Conservation (phyloP, 2,329 filamentous ascomycete species). For the Ascochyta lentis region DNA sequence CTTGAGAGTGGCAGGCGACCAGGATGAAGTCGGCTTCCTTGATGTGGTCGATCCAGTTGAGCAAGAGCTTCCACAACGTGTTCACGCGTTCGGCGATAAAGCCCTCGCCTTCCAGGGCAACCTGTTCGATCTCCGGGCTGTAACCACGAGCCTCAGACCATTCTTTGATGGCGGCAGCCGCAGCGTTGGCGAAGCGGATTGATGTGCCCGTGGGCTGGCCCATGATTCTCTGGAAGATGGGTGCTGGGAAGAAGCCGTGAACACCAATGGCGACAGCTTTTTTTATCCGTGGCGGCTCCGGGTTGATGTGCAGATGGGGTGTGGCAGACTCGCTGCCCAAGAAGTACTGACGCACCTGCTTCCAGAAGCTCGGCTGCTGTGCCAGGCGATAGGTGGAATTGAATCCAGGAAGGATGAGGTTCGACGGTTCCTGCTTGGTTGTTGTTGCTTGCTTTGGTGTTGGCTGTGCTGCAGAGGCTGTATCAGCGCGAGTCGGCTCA, state of each 20-base stretch:
- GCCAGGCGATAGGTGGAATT: slow-evolving; percentile 66
- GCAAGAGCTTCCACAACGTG: slow-evolving; percentile 88
- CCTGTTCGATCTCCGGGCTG: slow-evolving; percentile 85
- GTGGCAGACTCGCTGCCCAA: slow-evolving; percentile 61
- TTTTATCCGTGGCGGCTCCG: slow-evolving; percentile 74
- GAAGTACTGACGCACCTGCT: slow-evolving; percentile 51
- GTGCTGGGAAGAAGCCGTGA: slow-evolving; percentile 90
- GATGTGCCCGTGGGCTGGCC: slow-evolving; percentile 96
- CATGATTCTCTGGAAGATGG: slow-evolving; percentile 85
- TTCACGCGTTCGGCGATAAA: slow-evolving; percentile 89
- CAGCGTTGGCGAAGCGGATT: slow-evolving; percentile 87
- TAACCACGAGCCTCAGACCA: slow-evolving; percentile 77
- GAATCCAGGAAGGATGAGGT: slow-evolving; percentile 75
- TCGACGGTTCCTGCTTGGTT: slow-evolving; percentile 55
- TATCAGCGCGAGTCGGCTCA: slow-evolving; percentile 35
- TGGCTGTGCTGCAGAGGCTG: slow-evolving; percentile 37
- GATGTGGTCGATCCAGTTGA: slow-evolving; percentile 95
- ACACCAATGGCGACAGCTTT: slow-evolving; percentile 93
- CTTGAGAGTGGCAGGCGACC: slow-evolving; percentile 93
- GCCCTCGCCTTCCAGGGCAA: slow-evolving; percentile 93
- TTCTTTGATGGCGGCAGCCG: slow-evolving; percentile 79
- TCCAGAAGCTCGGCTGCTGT: slow-evolving; percentile 54
- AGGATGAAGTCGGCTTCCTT: slow-evolving; percentile 87
- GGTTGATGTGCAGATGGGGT: slow-evolving; percentile 73
- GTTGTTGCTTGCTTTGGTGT: slow-evolving; percentile 33